These are phyloP conservation scores for Bondarzewia mesenterica DNA, from an alignment of 1,284 basidiomycete genomes.

Conservation along the genomic window DNA sequence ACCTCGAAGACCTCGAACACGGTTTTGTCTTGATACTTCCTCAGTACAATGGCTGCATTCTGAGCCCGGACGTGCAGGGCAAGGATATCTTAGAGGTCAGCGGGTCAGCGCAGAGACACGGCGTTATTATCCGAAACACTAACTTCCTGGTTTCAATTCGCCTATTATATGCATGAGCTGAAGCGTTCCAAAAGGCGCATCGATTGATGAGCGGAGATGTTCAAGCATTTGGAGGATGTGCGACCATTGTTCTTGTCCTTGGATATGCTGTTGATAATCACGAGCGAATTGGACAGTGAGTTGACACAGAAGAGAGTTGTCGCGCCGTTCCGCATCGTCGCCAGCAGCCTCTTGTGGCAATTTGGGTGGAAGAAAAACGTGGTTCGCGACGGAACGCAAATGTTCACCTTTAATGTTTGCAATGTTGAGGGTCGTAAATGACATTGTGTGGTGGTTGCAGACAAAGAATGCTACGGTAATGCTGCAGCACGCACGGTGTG, in stretches of 20 bases:
- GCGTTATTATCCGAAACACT: background rate
- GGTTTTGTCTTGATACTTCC: constrained; percentile 16
- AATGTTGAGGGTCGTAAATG: no score
- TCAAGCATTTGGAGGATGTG: background rate
- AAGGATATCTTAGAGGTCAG: constrained; percentile 14
- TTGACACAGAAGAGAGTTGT: background rate
- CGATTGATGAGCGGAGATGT: background rate
- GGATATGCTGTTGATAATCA: background rate
- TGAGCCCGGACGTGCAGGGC: constrained; percentile 31
- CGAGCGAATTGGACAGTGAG: background rate
- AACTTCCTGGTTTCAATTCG: background rate
- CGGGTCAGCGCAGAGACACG: no score
- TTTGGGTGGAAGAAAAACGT: constrained; percentile 10
- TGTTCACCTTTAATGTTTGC: background rate
- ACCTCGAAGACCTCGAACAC: constrained; percentile 36
- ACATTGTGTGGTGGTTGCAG: no score
- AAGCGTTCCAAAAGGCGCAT: background rate
- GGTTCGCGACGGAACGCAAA: background rate
- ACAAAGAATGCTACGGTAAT: no score
- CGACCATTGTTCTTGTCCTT: background rate
- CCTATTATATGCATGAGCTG: background rate
- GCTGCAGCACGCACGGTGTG: no score
- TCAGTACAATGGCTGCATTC: constrained; percentile 35
- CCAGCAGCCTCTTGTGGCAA: constrained; percentile 19
- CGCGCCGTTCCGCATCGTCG: constrained; percentile 12